Conservation (phyloP, 352 stramenopile species). For the Globisporangium irregulare region DNA sequence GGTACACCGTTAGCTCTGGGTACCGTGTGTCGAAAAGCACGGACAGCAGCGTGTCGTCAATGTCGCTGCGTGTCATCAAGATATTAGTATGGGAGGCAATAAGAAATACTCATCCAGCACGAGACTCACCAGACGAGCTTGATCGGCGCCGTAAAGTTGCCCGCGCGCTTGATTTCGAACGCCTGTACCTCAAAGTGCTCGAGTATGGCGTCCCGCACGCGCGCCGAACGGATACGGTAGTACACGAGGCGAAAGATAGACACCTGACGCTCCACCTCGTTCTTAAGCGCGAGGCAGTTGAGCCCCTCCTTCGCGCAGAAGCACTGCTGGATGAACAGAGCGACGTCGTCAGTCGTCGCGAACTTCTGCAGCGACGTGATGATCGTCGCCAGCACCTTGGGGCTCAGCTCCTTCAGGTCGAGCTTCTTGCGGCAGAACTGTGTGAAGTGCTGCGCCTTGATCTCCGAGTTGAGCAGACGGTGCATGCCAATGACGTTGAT, state of each 20-base stretch:
- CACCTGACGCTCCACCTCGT: conserved; percentile 60
- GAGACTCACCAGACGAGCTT: conserved; percentile 65
- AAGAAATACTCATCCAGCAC: background rate
- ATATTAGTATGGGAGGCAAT: background rate
- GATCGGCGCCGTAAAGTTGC: conserved; percentile 43
- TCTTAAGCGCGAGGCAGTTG: conserved; percentile 59
- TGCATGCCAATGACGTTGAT: conserved; percentile 49
- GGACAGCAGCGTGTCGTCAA: conserved; percentile 78
- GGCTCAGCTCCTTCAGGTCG: conserved; percentile 35
- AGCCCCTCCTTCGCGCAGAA: conserved; percentile 39
- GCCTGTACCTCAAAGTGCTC: conserved; percentile 65
- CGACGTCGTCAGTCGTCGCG: conserved; percentile 45
- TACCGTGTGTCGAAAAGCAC: conserved; percentile 80
- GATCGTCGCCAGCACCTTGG: conserved; percentile 41
- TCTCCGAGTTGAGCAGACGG: conserved; percentile 59
- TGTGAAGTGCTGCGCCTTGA: conserved; percentile 77
- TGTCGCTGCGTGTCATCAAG: conserved; percentile 40
- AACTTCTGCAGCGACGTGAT: conserved; percentile 57
- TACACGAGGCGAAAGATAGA: conserved; percentile 73
- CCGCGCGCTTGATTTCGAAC: conserved; percentile 20
- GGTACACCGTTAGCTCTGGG: conserved; percentile 78
- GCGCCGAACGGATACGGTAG: conserved; percentile 44
- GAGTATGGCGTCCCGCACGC: conserved; percentile 51
- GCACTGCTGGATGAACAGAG: conserved; percentile 52
- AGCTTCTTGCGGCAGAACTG: conserved; percentile 42